These are phyloP conservation scores for Penicillium pulvis DNA, from an alignment of 495 filamentous ascomycete genomes.

Conservation along the genomic window DNA sequence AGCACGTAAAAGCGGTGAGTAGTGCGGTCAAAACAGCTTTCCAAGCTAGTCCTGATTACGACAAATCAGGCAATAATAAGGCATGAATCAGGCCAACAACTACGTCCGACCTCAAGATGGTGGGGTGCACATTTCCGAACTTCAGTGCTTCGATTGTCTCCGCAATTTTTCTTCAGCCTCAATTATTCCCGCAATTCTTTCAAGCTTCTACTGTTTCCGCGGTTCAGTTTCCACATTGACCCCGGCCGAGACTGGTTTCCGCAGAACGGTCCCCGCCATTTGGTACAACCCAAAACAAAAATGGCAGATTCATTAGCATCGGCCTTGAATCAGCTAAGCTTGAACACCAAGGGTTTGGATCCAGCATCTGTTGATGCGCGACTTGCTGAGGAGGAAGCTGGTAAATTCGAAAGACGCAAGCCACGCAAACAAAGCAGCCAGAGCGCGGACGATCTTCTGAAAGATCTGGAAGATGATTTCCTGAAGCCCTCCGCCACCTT, in stretches of 20 bases:
- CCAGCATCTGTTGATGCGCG: conserved; percentile 34
- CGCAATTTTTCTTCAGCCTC: background rate
- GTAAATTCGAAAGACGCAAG: conserved; percentile 30
- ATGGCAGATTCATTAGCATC: conserved; percentile 34
- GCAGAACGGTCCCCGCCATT: background rate
- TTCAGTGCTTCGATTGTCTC: background rate
- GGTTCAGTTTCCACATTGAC: background rate
- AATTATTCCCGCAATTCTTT: background rate
- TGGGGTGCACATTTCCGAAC: conserved; percentile 3
- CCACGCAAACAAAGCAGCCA: conserved; percentile 56
- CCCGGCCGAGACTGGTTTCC: too few species aligned
- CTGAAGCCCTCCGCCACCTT: conserved; percentile 77
- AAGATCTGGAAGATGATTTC: conserved; percentile 74
- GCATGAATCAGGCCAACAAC: too few species aligned
- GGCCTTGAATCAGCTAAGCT: conserved; percentile 31
- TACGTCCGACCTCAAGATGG: background rate
- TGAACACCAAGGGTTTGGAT: conserved; percentile 28
- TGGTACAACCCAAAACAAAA: background rate
- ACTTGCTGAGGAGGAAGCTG: conserved; percentile 38
- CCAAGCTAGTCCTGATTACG: too few species aligned
- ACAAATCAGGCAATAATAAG: too few species aligned
- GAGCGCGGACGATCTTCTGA: conserved; percentile 59
- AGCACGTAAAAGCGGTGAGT: too few species aligned
- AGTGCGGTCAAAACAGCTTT: too few species aligned
- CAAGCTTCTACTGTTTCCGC: background rate